Evolutionary conservation across 352 stramenopile genomes (phyloP).

Genomic region (Phytophthora multivora): DNA sequence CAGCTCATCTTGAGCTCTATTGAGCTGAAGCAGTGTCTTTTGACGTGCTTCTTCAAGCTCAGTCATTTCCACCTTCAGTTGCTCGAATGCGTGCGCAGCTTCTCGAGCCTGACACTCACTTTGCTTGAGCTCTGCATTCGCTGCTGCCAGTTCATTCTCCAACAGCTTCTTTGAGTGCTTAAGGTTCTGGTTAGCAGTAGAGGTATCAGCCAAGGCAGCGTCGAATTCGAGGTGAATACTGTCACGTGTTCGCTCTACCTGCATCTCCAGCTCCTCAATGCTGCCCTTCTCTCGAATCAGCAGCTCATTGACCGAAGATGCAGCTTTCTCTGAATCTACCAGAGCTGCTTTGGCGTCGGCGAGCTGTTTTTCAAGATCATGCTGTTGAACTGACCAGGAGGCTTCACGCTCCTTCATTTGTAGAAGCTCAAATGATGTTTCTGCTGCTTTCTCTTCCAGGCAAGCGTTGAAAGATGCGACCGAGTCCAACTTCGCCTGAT

Average conservation of each 20-base stretch:
- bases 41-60: constrained; percentile 28
- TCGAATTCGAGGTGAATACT: constrained; percentile 39
- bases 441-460: constrained; percentile 51
- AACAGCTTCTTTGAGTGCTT: constrained; percentile 23
- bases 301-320: constrained; percentile 15
- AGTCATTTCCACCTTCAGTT: constrained; percentile 26
- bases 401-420: constrained; percentile 66
- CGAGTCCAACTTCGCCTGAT: constrained; percentile 49
- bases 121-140: constrained; percentile 23
- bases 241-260: constrained; percentile 33
- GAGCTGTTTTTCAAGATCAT: constrained; percentile 43
- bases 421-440: constrained; percentile 54
- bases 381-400: constrained; percentile 57
- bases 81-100: constrained; percentile 14
- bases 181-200: constrained; percentile 34
- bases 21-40: constrained; percentile 10
- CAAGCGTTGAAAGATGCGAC: constrained; percentile 34
- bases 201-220: constrained; percentile 34
- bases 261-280: constrained; percentile 27
- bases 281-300: constrained; percentile 40
- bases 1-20: constrained; percentile 17
- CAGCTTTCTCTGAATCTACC: constrained; percentile 33
- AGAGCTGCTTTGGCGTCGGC: constrained; percentile 27
- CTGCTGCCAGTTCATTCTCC: constrained; percentile 18
- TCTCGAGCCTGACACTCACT: constrained; percentile 25